Evolutionary conservation across 129 eudicot species (phyloP).

Genomic region (Lactuca sativa): DNA sequence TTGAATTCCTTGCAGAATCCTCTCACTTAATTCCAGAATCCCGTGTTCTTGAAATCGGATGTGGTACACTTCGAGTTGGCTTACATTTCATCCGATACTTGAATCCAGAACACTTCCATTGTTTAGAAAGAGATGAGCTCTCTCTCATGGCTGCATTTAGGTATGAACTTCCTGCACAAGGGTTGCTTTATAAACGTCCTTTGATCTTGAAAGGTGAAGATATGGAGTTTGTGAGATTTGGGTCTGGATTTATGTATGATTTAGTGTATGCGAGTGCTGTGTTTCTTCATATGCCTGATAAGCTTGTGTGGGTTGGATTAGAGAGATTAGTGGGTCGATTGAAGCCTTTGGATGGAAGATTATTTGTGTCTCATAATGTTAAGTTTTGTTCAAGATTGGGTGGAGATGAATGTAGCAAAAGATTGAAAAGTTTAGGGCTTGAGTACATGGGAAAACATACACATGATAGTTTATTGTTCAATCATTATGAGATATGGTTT

Average conservation of each 20-base stretch:
- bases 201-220: conserved; percentile 80
- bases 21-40: conserved; percentile 56
- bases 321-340: conserved; percentile 62
- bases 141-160: conserved; percentile 90
- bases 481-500: conserved; percentile 95
- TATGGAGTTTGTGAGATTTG: conserved; percentile 84
- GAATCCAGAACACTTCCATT: conserved; percentile 64
- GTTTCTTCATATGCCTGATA: conserved; percentile 92
- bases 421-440: conserved; percentile 65
- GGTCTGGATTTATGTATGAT: conserved; percentile 57
- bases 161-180: conserved; percentile 94
- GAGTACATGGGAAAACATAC: conserved; percentile 83
- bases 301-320: conserved; percentile 91
- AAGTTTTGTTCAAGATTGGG: conserved; percentile 94
- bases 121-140: conserved; percentile 89
- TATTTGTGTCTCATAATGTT: conserved; percentile 84
- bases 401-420: conserved; percentile 82
- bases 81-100: conserved; percentile 78
- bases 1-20: conserved; percentile 84
- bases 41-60: conserved; percentile 92
- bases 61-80: conserved; percentile 96
- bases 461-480: conserved; percentile 92
- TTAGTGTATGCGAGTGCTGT: conserved; percentile 97
- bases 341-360: conserved; percentile 76
- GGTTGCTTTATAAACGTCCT: conserved; percentile 76